These are phyloP conservation scores for Eremochloa ophiuroides DNA, from an alignment of 176 grass and related monocot genomes.

Conservation along the genomic window DNA sequence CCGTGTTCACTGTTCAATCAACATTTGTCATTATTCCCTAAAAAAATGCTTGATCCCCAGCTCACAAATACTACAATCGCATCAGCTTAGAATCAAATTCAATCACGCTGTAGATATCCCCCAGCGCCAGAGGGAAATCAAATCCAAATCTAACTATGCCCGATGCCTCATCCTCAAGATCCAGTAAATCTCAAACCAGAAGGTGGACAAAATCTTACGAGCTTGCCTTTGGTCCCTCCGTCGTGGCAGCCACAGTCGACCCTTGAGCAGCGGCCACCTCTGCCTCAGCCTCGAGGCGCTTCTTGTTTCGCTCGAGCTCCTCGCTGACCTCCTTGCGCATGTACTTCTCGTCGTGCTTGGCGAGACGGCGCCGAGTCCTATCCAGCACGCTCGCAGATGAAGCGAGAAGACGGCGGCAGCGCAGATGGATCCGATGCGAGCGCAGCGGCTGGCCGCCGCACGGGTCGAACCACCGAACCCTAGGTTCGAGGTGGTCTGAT, in stretches of 20 bases:
- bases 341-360: conserved; percentile 86
- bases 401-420: too few relatives aligned
- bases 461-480: too few relatives aligned
- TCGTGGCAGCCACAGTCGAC: neutral
- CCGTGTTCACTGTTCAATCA: conserved; percentile 26
- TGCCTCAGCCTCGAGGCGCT: conserved; percentile 44
- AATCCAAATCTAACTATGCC: conserved; percentile 34
- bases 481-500: too few relatives aligned
- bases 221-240: conserved; percentile 27
- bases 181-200: conserved; percentile 16
- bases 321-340: conserved; percentile 91
- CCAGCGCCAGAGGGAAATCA: conserved; percentile 16
- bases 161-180: conserved; percentile 19
- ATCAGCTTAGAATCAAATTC: conserved; percentile 30
- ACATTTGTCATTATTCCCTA: conserved; percentile 31
- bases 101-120: conserved; percentile 11
- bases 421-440: too few relatives aligned
- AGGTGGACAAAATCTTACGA: conserved; percentile 35
- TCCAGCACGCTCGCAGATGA: too few relatives aligned
- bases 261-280: neutral
- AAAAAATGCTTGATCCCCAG: conserved; percentile 19
- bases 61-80: conserved; percentile 13
- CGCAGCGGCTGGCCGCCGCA: too few relatives aligned
- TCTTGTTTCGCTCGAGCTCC: conserved; percentile 85
- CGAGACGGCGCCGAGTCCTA: too few relatives aligned